These are phyloP conservation scores for Aurinia saxatilis DNA, from an alignment of 345 rosid species.

Conservation along the genomic window DNA sequence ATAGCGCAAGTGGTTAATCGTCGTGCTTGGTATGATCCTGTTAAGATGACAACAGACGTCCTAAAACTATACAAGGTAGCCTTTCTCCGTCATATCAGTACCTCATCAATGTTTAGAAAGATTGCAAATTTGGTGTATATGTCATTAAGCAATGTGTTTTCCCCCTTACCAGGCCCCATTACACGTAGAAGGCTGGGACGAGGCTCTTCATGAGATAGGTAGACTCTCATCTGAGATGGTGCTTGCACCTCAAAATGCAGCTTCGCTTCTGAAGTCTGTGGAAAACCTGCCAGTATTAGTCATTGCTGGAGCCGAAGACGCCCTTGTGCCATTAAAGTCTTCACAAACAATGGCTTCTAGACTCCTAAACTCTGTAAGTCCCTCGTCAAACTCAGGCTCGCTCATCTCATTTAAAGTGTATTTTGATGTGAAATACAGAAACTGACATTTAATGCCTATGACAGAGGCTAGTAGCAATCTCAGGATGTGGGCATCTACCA, in stretches of 20 bases:
- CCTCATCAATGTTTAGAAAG: background rate
- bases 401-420: background rate
- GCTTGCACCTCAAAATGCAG: slow-evolving; percentile 47
- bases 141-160: background rate
- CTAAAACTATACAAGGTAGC: slow-evolving; percentile 70
- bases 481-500: too few relatives aligned
- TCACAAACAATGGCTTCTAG: slow-evolving; percentile 69
- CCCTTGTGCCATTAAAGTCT: slow-evolving; percentile 64
- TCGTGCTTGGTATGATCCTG: slow-evolving; percentile 81
- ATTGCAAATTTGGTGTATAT: background rate
- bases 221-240: slow-evolving; percentile 66
- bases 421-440: background rate
- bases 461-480: slow-evolving; percentile 82
- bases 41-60: slow-evolving; percentile 68
- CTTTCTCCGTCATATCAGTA: background rate
- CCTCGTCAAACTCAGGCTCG: background rate
- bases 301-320: slow-evolving; percentile 73
- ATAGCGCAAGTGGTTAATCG: slow-evolving; percentile 80
- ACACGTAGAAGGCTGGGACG: slow-evolving; percentile 81
- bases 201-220: slow-evolving; percentile 80
- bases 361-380: slow-evolving; percentile 77
- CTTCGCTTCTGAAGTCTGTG: slow-evolving; percentile 47
- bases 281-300: slow-evolving; percentile 64
- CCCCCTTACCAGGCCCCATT: slow-evolving; percentile 51
- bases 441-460: slow-evolving; percentile 16